phyloP scores from a whole-genome alignment of 2,329 filamentous ascomycete species.

The Domatiomyces globalis region DNA sequence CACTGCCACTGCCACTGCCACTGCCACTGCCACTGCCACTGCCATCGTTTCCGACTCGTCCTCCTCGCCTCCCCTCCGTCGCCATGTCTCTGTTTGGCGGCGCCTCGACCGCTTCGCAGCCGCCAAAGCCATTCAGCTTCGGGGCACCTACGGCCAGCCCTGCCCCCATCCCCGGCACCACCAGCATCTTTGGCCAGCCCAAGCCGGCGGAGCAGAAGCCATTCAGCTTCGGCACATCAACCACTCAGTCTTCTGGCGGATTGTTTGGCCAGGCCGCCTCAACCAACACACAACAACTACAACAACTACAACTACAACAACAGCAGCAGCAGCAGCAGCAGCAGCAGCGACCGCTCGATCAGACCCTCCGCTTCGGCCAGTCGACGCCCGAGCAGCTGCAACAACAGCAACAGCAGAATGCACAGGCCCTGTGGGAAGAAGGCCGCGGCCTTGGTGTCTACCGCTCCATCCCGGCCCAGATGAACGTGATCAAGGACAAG shows the following conservation, averaged over 20 bases:
- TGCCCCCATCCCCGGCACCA: neutral
- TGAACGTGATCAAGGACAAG: conserved; percentile 46
- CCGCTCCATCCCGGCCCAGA: conserved; percentile 47
- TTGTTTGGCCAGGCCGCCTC: conserved; percentile 19
- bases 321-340: conserved; percentile 27
- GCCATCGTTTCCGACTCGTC: neutral
- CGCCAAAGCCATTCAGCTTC: neutral
- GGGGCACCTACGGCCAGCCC: neutral
- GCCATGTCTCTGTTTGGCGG: neutral
- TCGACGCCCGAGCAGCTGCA: conserved; percentile 16
- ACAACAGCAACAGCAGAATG: conserved; percentile 28
- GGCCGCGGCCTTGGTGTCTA: conserved; percentile 31
- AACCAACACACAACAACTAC: conserved; percentile 8
- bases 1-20: too few species aligned
- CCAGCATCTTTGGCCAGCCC: neutral
- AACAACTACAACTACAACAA: conserved; percentile 18
- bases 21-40: too few species aligned
- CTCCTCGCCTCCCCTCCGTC: neutral
- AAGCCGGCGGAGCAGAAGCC: neutral
- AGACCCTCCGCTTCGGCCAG: conserved; percentile 28
- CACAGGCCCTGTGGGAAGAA: conserved; percentile 7
- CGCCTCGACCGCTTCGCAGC: neutral
- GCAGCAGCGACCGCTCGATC: conserved; percentile 30
- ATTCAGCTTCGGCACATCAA: conserved; percentile 4
- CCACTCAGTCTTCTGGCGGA: conserved; percentile 21